Percentiles rank a stretch among this genome's conserved stretches.
Evolutionary conservation across 495 filamentous ascomycete genomes (phyloP).

Genomic region (Chaetomium fimeti): DNA sequence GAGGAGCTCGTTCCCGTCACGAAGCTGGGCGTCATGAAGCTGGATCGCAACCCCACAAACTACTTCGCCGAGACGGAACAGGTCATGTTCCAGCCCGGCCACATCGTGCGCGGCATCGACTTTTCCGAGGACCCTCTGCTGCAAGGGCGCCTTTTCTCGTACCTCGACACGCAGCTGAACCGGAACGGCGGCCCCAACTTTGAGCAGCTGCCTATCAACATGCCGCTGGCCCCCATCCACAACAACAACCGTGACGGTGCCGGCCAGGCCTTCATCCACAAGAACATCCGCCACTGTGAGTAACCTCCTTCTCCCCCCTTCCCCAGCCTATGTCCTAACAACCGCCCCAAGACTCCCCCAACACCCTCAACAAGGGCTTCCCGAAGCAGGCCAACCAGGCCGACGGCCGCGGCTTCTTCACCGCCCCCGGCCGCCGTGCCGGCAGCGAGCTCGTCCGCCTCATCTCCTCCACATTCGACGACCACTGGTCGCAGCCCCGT

Average conservation of each 20-base stretch:
- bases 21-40: constrained; percentile 62
- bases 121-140: constrained; percentile 73
- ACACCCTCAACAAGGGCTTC: constrained; percentile 63
- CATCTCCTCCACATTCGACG: constrained; percentile 63
- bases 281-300: constrained; percentile 50
- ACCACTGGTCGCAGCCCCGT: constrained; percentile 74
- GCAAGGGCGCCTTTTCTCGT: constrained; percentile 71
- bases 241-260: constrained; percentile 72
- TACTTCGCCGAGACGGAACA: constrained; percentile 82
- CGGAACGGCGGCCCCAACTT: constrained; percentile 72
- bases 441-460: constrained; percentile 58
- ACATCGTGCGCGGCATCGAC: constrained; percentile 69
- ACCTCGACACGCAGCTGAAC: constrained; percentile 73
- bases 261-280: constrained; percentile 55
- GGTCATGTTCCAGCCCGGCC: constrained; percentile 60
- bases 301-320: background rate
- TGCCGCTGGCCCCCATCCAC: constrained; percentile 60
- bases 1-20: constrained; percentile 68
- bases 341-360: constrained; percentile 55
- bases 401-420: constrained; percentile 72
- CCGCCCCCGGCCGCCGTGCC: constrained; percentile 55
- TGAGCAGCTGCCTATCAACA: constrained; percentile 73
- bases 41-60: constrained; percentile 70
- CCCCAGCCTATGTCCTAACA: constrained; percentile 8
- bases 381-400: constrained; percentile 70